Base-by-base conservation (phyloP, 2,329 filamentous ascomycete species). In the Alternaria sp. region DNA sequence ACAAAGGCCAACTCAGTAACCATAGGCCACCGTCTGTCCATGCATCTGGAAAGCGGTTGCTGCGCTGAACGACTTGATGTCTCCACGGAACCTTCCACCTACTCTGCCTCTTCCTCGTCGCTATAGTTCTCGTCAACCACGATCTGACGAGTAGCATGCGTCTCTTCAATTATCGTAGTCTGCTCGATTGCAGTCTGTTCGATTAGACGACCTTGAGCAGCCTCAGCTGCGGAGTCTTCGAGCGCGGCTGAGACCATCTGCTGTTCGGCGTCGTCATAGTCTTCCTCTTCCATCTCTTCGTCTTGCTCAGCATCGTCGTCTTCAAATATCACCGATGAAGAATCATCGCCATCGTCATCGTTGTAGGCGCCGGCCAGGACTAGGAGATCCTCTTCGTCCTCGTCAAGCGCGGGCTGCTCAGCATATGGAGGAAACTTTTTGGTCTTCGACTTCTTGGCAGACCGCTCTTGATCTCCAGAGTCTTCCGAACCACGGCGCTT, bases 361-460 rank as follows among this genome's bases (percentile, higher is more conserved):
- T 10, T 5, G 33, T 41, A 60, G 3, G 25, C 23, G 3, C 50
- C 44, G 11, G 60, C 60, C 3, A 63, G 18, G 25, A 20, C 41
- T 3, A 63, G 21, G 5, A 63, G 56, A 21, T 28, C 37, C 28
- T 63, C 60, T 2, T 60, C 50, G 3, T 60, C 60, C 3, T 60
- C 44, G 12, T 33, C 8, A 3, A 63, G 44, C 18, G 14, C 23
- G 11, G 43, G 23, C n/a, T 63, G 60, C 2, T 33, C 49, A 20
- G 21, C 4, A 28, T 55, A 55, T 1, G 56, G 50, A 2, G 30
- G 4, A n/a, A 11, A 10, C 7, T 11, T 3, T 2, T 11, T 2
- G 8, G 44, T 18, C 18, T 6, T 45, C 15, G 44, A 20, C 8
- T 23, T 11, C 20, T 57, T 44, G 6, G 9, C 5, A 6, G 45